Conservation (phyloP, 306 rosid genomes). For the Spatholobus suberectus region DNA sequence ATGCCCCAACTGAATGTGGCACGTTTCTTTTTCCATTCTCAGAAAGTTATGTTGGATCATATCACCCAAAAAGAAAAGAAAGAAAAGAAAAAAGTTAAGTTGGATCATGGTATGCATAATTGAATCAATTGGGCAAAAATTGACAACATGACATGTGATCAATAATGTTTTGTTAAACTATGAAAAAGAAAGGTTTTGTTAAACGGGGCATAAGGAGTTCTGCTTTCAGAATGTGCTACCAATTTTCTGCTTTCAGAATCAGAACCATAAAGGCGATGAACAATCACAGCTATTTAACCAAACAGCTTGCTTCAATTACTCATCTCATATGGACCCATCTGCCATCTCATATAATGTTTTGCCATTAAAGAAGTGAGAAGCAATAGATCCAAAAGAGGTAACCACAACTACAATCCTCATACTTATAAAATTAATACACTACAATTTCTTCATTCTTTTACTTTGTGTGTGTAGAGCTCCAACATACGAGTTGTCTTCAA, state of each 20-base stretch:
- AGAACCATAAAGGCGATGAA: slow-evolving; percentile 30
- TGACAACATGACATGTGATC: slow-evolving; percentile 49
- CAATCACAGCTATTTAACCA: slow-evolving; percentile 39
- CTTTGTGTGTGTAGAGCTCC: slow-evolving; percentile 19
- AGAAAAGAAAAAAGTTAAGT: slow-evolving; percentile 1
- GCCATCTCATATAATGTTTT: slow-evolving; percentile 38
- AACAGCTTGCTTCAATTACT: slow-evolving; percentile 39
- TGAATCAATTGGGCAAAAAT: slow-evolving; percentile 40
- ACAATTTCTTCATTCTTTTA: slow-evolving; percentile 1
- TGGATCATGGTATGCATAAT: slow-evolving; percentile 53
- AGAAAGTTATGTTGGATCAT: slow-evolving; percentile 46
- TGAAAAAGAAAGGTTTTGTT: slow-evolving; percentile 9
- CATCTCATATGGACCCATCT: slow-evolving; percentile 48
- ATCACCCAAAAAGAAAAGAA: neutral
- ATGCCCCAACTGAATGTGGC: slow-evolving; percentile 32
- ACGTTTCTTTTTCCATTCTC: slow-evolving; percentile 44
- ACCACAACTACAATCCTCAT: slow-evolving; percentile 32
- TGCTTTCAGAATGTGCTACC: slow-evolving; percentile 37
- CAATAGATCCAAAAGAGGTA: slow-evolving; percentile 39
- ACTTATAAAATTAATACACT: slow-evolving; percentile 8
- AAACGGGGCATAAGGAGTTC: neutral
- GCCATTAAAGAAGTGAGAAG: slow-evolving; percentile 25
- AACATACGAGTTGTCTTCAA: slow-evolving; percentile 48
- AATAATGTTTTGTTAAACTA: slow-evolving; percentile 37
- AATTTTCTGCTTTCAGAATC: slow-evolving; percentile 37